phyloP scores from a whole-genome alignment of 1,284 basidiomycete genomes.

The Cutaneotrichosporon cutaneum region DNA sequence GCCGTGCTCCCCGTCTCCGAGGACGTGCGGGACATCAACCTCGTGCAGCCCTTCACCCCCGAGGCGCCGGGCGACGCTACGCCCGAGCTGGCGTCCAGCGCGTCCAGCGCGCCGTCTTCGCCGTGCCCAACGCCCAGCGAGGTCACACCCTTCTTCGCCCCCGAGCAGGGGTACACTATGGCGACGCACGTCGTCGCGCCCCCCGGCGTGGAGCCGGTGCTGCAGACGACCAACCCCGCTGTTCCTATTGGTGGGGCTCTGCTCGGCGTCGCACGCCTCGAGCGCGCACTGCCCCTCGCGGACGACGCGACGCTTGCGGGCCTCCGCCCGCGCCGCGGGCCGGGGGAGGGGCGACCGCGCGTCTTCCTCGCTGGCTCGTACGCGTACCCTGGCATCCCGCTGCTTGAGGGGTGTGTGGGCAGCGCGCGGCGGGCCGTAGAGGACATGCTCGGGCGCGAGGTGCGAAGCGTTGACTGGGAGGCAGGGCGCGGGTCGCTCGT shows the following conservation, averaged over 20 bases:
- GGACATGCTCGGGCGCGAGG: constrained; percentile 23
- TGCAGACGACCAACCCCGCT: constrained; percentile 73
- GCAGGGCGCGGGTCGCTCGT: constrained; percentile 31
- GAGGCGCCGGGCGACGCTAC: background rate
- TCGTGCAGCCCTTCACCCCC: constrained; percentile 52
- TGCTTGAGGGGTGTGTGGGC: constrained; percentile 54
- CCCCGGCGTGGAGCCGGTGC: constrained; percentile 47
- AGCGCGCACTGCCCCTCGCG: constrained; percentile 55
- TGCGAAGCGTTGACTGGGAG: constrained; percentile 36
- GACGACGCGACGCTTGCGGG: constrained; percentile 22
- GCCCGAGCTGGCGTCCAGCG: constrained; percentile 13
- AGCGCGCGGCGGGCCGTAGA: constrained; percentile 43
- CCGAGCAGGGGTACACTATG: constrained; percentile 59
- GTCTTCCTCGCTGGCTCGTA: constrained; percentile 51
- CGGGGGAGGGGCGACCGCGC: constrained; percentile 1
- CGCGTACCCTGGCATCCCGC: constrained; percentile 52
- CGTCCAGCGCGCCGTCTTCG: constrained; percentile 10
- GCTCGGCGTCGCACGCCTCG: constrained; percentile 61
- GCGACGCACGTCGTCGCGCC: constrained; percentile 60
- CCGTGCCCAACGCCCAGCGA: constrained; percentile 14
- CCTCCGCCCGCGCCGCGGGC: constrained; percentile 17
- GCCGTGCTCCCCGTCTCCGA: constrained; percentile 59
- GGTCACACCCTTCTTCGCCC: constrained; percentile 32
- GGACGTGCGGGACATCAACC: constrained; percentile 66
- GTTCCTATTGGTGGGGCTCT: constrained; percentile 58